phyloP scores from a whole-genome alignment of 2,329 filamentous ascomycete species.

The Pestalotiopsis sp. region DNA sequence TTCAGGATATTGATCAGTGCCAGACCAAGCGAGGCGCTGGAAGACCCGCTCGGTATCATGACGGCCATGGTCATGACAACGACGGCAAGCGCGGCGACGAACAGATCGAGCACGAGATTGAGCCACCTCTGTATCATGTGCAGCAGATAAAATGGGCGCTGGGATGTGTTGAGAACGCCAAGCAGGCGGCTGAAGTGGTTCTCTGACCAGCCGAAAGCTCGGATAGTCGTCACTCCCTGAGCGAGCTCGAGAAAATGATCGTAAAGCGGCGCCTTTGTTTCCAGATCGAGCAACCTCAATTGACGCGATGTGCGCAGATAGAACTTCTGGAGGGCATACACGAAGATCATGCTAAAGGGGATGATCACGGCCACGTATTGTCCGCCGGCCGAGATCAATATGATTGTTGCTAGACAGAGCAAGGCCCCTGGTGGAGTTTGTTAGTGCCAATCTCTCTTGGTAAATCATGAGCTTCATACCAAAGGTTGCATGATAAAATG shows the following conservation, averaged over 20 bases:
- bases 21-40: slow-evolving; percentile 28
- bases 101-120: slow-evolving; percentile 32
- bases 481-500: too few relatives aligned
- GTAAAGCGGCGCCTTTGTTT: slow-evolving; percentile 34
- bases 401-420: background rate
- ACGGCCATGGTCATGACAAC: slow-evolving; percentile 28
- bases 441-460: too few relatives aligned
- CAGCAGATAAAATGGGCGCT: slow-evolving; percentile 36
- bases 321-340: slow-evolving; percentile 33
- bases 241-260: slow-evolving; percentile 30
- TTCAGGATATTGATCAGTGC: slow-evolving; percentile 39
- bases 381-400: background rate
- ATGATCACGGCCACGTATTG: background rate
- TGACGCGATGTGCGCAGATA: slow-evolving; percentile 38
- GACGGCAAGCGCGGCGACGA: slow-evolving; percentile 30
- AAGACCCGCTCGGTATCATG: background rate
- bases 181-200: background rate
- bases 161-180: slow-evolving; percentile 21
- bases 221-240: background rate
- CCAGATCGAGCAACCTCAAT: slow-evolving; percentile 24
- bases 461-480: too few relatives aligned
- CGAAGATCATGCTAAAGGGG: slow-evolving; percentile 10
- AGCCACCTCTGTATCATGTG: slow-evolving; percentile 36
- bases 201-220: slow-evolving; percentile 5
- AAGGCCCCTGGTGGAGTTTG: too few relatives aligned